Conservation (phyloP, 352 stramenopile species). For the Blastocystis sp. region DNA sequence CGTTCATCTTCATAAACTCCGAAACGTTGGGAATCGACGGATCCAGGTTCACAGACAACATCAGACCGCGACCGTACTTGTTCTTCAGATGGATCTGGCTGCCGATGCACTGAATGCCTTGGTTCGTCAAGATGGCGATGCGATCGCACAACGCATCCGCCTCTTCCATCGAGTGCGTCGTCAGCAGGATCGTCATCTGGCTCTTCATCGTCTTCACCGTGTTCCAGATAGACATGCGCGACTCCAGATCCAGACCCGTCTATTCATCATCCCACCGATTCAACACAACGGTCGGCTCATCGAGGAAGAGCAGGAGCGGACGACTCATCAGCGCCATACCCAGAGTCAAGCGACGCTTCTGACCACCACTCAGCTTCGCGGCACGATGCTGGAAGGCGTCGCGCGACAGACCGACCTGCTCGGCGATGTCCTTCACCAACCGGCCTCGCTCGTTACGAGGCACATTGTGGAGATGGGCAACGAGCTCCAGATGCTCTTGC, state of each 20-base stretch:
- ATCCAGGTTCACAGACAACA: neutral
- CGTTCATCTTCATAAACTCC: neutral
- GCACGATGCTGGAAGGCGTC: neutral
- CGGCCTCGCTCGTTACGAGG: neutral
- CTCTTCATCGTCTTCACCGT: constrained; percentile 57
- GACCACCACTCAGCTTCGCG: constrained; percentile 34
- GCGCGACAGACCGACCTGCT: neutral
- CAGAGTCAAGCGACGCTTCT: constrained; percentile 57
- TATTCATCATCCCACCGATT: constrained; percentile 62
- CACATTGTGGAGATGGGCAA: neutral
- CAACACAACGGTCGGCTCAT: constrained; percentile 64
- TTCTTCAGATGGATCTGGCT: constrained; percentile 63
- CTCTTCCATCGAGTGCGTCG: constrained; percentile 72
- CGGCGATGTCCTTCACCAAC: neutral
- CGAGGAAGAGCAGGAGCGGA: constrained; percentile 67
- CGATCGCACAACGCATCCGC: constrained; percentile 67
- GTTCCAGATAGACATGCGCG: constrained; percentile 60
- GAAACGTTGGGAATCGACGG: neutral
- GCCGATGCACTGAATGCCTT: constrained; percentile 64
- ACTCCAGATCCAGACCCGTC: constrained; percentile 68
- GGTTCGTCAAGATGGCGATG: constrained; percentile 67
- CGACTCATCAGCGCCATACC: constrained; percentile 64
- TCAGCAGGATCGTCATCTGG: constrained; percentile 64
- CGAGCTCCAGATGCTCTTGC: constrained; percentile 63
- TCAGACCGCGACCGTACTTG: constrained; percentile 60